Conservation (phyloP, 805 yeast species). For the Ogataea ramenticola region DNA sequence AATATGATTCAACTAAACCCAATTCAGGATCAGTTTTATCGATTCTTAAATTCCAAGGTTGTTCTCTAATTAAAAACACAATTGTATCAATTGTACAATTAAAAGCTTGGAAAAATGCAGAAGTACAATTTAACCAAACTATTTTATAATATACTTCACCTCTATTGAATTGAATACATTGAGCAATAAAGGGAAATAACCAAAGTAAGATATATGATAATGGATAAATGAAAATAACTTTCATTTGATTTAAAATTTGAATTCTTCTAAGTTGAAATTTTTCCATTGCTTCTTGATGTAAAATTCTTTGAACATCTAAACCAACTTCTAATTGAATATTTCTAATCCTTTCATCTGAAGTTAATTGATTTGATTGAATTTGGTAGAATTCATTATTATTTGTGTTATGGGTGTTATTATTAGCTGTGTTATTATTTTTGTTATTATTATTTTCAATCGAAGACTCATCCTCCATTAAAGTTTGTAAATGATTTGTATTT, state of each 20-base stretch:
- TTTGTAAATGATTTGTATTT: neutral
- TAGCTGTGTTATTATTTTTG: neutral
- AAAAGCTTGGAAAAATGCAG: slow-evolving; percentile 76
- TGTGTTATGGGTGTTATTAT: too few species aligned
- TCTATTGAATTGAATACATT: slow-evolving; percentile 42
- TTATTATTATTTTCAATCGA: too few species aligned
- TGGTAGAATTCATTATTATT: neutral
- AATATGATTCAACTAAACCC: slow-evolving; percentile 6
- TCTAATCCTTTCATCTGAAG: slow-evolving; percentile 5
- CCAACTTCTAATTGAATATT: slow-evolving; percentile 17
- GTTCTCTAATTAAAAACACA: slow-evolving; percentile 72
- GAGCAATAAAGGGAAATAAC: slow-evolving; percentile 71
- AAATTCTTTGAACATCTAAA: slow-evolving; percentile 22
- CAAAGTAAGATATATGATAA: slow-evolving; percentile 73
- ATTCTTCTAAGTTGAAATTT: slow-evolving; percentile 56
- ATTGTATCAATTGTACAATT: slow-evolving; percentile 71
- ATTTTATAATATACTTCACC: slow-evolving; percentile 45
- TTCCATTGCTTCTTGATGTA: slow-evolving; percentile 55
- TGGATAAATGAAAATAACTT: slow-evolving; percentile 77
- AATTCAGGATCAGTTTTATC: slow-evolving; percentile 10
- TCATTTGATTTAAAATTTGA: slow-evolving; percentile 69
- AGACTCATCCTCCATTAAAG: neutral
- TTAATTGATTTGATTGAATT: neutral
- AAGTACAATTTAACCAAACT: slow-evolving; percentile 56
- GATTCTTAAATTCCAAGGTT: slow-evolving; percentile 54